Evolutionary conservation across 495 filamentous ascomycete species (phyloP), one percentile per base, ranked within the genome.

Genomic region (Lasiosphaeriaceae sp.): DNA sequence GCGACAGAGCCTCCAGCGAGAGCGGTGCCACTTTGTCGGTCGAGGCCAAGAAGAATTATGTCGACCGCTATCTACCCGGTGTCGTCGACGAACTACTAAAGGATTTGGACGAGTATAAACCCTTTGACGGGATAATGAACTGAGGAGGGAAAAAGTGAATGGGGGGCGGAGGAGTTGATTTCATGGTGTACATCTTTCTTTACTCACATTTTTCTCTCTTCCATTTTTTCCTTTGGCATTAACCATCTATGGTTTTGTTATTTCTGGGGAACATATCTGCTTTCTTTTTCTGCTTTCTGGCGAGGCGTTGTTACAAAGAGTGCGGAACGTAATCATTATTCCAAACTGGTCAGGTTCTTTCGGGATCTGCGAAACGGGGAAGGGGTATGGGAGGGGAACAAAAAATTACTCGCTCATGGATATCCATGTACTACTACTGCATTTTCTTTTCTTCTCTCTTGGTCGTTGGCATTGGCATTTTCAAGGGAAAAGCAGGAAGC

Each of bases 11-110:
- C 51, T 68, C 63, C 34, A 71, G 71, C 47, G 75, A 71, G 23
- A 50, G 48, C 43, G 68, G 64, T 19, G 4, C 72, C 48, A 92
- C 86, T 17, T 79, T 83, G 56, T 87, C 82, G 8, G 93, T 90
- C 23, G 88, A 90, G 62, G 89, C 95, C 70, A 98, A 98, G 76
- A 92, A 96, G 74, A 78, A 77, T 43, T 68, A 92, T 60, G 77
- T 98, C 29, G 90, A 89, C 22, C 72, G 85, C 56, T 92, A 94
- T 71, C 72, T 98, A 35, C 67, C 67, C 53, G 88, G 82, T 58
- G 96, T 92, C 61, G 94, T 97, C 35, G 91, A 96, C 57, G 91
- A 93, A 64, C 74, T 98, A 62, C 87, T 98, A 21, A 87, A 89
- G 68, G 94, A 98, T 72, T 66, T 98, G 60, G 86, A 86, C 65